Evolutionary conservation across 768 basidiomycete genomes (phyloP).

Genomic region (Hericium rajendrae): DNA sequence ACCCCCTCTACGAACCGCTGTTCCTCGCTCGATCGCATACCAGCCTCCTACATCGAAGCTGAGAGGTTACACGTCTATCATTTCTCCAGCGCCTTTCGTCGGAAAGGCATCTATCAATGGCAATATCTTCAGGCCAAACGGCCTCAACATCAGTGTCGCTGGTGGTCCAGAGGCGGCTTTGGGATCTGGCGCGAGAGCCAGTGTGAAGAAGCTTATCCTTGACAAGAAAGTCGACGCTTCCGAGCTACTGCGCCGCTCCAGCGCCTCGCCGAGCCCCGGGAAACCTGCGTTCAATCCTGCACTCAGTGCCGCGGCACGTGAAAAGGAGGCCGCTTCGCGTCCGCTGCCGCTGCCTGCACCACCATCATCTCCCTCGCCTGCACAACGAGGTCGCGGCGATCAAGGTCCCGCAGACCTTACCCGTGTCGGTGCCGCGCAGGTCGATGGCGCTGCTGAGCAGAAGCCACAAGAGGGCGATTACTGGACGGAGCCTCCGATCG

Average conservation of each 20-base stretch:
- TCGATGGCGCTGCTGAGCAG: slow-evolving; percentile 20
- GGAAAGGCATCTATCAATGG: slow-evolving; percentile 23
- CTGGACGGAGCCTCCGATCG: slow-evolving; percentile 76
- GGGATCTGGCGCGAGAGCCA: slow-evolving; percentile 62
- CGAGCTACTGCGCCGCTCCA: slow-evolving; percentile 44
- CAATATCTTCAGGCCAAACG: slow-evolving; percentile 11
- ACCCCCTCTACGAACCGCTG: slow-evolving; percentile 59
- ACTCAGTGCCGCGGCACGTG: slow-evolving; percentile 63
- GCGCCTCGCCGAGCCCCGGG: slow-evolving; percentile 14
- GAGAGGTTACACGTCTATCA: slow-evolving; percentile 55
- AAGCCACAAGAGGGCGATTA: slow-evolving; percentile 77
- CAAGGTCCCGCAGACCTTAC: not conserved
- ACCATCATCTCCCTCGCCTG: slow-evolving; percentile 21
- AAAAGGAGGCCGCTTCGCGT: slow-evolving; percentile 46
- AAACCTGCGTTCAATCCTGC: slow-evolving; percentile 71
- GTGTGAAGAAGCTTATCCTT: slow-evolving; percentile 88
- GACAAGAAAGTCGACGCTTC: slow-evolving; percentile 75
- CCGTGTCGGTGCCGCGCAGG: slow-evolving; percentile 20
- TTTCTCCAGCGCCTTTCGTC: slow-evolving; percentile 11
- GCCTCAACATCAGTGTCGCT: slow-evolving; percentile 38
- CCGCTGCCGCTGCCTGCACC: slow-evolving; percentile 6
- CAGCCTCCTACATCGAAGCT: slow-evolving; percentile 55
- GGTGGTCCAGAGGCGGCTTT: slow-evolving; percentile 54
- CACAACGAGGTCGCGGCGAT: slow-evolving; percentile 7
- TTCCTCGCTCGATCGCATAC: slow-evolving; percentile 59